Base-by-base conservation (phyloP, 1,284 basidiomycete species). In the Ustilago bromivora region DNA sequence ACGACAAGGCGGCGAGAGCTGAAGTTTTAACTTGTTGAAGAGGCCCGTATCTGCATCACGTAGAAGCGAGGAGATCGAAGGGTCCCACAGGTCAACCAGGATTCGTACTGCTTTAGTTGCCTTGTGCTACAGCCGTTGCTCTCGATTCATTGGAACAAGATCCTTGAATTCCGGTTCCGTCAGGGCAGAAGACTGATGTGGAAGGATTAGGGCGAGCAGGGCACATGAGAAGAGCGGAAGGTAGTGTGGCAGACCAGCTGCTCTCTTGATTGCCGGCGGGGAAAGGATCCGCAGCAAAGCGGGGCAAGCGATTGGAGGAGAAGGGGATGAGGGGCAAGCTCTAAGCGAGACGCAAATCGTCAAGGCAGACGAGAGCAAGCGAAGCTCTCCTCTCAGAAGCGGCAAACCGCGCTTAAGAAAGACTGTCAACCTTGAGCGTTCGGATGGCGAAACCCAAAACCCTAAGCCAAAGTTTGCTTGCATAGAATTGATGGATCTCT, bases 291-390 rank as follows among this genome's bases (percentile, higher is more conserved):
- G 35, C 46, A 51, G 52, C 46, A 32, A 36, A 19, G 40, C 17
- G 49, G 49, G 49, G 49, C 49, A 51, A 51, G 8, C 15, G 23
- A 51, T 31, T 19, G 41, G 23, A 28, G 31, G 43, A 19, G 43
- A 19, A 13, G 1, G 6, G 19, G 43, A 46, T 19, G n/a, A 46
- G 43, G 15, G 3, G n/a, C 43, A 46, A 46, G n/a, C 43, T n/a
- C 19, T 66, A 60, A 56, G 57, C 57, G 57, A 66, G 52, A 59
- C 35, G 49, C 56, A 66, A 46, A 59, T 66, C 41, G 47, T 58
- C 15, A 12, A 63, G 19, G 19, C 8, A 32, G 23, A 17, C n/a
- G 7, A 40, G 40, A 12, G 28, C 56, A 57, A 57, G 56, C 56
- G 41, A 57, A 43, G 23, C 46, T 19, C n/a, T 17, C 40, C 12